Conservation (phyloP, 1,139 yeast species). For the Magnusiomyces sp. region DNA sequence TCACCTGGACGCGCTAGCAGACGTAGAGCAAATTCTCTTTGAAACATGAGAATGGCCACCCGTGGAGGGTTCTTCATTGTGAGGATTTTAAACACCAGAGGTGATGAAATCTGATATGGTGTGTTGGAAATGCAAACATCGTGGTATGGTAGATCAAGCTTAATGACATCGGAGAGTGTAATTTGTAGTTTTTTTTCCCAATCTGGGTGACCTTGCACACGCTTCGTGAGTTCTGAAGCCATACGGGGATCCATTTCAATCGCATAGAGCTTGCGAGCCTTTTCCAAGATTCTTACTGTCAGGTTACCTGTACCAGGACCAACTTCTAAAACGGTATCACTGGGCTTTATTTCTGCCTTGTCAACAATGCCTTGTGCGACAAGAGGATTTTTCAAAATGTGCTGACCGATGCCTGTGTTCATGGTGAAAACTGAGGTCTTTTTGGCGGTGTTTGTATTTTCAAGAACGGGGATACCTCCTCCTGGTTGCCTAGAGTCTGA, state of each 20-base stretch:
- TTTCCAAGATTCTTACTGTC: conserved; percentile 85
- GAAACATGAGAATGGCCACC: conserved; percentile 94
- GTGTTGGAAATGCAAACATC: conserved; percentile 96
- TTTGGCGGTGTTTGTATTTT: conserved; percentile 8
- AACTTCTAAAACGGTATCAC: conserved; percentile 88
- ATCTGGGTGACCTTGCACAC: conserved; percentile 93
- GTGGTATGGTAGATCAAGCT: conserved; percentile 88
- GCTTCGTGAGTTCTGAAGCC: conserved; percentile 97
- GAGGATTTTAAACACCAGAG: conserved; percentile 83
- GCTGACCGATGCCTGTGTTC: conserved; percentile 96
- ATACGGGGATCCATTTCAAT: conserved; percentile 98
- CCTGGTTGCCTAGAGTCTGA: background rate
- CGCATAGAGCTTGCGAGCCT: conserved; percentile 86
- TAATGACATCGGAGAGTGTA: conserved; percentile 90
- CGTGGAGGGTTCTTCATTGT: conserved; percentile 93
- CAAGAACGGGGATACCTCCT: background rate
- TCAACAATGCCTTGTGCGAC: conserved; percentile 98
- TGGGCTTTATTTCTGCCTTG: conserved; percentile 86
- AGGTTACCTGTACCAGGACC: conserved; percentile 99
- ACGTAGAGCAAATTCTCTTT: conserved; percentile 91
- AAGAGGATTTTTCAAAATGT: conserved; percentile 87
- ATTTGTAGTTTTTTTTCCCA: conserved; percentile 80
- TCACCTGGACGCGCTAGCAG: conserved; percentile 95
- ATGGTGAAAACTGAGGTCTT: conserved; percentile 74
- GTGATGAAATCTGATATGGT: conserved; percentile 96